Percentiles rank a stretch among this genome's conserved stretches.
Conservation (phyloP, 176 grass and related monocot genomes). For the Cenchrus fungigraminus region DNA sequence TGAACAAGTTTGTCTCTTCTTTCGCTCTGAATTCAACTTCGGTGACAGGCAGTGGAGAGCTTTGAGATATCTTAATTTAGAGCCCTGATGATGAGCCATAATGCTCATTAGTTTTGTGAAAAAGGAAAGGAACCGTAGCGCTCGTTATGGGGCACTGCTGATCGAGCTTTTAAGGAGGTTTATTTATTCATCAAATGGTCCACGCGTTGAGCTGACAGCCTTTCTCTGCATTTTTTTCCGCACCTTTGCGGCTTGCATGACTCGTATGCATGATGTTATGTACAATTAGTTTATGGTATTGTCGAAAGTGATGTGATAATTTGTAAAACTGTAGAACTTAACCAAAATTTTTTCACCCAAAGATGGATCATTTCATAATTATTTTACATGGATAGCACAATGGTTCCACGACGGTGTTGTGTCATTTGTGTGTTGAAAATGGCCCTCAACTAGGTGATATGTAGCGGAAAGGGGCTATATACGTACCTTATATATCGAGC, state of each 20-base stretch:
- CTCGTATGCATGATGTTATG: background rate
- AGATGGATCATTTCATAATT: background rate
- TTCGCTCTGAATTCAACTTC: conserved; percentile 35
- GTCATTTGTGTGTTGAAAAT: background rate
- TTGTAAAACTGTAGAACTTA: background rate
- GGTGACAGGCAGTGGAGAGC: conserved; percentile 12
- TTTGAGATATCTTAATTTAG: conserved; percentile 36
- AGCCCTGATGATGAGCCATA: conserved; percentile 32
- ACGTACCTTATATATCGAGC: background rate
- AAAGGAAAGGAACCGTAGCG: background rate
- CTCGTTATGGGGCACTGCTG: background rate
- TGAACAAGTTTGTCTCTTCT: conserved; percentile 41
- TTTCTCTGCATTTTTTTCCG: background rate
- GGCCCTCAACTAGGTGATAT: background rate
- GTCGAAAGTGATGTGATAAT: background rate
- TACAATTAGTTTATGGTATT: background rate
- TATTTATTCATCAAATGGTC: background rate
- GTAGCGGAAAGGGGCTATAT: no score
- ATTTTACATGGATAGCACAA: background rate
- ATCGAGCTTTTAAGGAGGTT: background rate
- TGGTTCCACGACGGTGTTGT: background rate
- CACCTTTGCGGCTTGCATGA: background rate
- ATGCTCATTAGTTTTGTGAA: conserved; percentile 31
- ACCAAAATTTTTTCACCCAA: background rate
- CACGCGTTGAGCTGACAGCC: conserved; percentile 37